These are phyloP conservation scores for Termitomyces sp. DNA, from an alignment of 768 basidiomycete species.

Conservation along the genomic window DNA sequence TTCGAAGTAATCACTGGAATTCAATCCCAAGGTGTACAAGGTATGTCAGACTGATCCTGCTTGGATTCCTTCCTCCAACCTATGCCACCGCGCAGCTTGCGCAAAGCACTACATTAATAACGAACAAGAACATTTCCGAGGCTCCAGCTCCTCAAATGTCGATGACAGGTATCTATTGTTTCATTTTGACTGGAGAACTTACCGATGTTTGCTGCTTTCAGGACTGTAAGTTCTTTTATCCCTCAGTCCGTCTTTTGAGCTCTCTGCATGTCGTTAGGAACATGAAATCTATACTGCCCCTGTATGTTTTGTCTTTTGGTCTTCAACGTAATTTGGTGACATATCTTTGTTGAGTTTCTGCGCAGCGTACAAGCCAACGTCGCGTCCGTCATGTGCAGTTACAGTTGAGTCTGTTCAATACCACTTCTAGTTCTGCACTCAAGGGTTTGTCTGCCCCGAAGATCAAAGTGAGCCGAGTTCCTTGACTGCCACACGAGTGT, in stretches of 20 bases:
- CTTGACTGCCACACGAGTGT: too few species aligned
- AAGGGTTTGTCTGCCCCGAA: constrained; percentile 4
- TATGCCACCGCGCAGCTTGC: constrained; percentile 21
- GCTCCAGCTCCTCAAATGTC: constrained; percentile 36
- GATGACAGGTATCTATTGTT: constrained; percentile 34
- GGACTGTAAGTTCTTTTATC: constrained; percentile 26
- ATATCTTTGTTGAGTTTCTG: constrained; percentile 33
- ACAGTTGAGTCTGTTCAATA: constrained; percentile 30
- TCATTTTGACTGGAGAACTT: background rate
- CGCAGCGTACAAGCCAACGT: constrained; percentile 64
- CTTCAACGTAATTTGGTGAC: background rate
- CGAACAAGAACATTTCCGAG: constrained; percentile 47
- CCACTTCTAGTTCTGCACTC: background rate
- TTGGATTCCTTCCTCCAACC: background rate
- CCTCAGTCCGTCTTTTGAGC: background rate
- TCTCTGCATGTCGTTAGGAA: constrained; percentile 23
- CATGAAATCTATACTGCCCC: constrained; percentile 59
- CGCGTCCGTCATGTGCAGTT: constrained; percentile 65
- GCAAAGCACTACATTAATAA: constrained; percentile 47
- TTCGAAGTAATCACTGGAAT: constrained; percentile 52
- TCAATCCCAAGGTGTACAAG: constrained; percentile 50
- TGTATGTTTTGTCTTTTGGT: constrained; percentile 20
- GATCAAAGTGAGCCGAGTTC: constrained; percentile 28
- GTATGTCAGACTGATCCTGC: constrained; percentile 14
- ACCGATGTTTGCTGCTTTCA: constrained; percentile 7